Base-by-base conservation (phyloP, 495 filamentous ascomycete genomes). In the Delitschia confertaspora region DNA sequence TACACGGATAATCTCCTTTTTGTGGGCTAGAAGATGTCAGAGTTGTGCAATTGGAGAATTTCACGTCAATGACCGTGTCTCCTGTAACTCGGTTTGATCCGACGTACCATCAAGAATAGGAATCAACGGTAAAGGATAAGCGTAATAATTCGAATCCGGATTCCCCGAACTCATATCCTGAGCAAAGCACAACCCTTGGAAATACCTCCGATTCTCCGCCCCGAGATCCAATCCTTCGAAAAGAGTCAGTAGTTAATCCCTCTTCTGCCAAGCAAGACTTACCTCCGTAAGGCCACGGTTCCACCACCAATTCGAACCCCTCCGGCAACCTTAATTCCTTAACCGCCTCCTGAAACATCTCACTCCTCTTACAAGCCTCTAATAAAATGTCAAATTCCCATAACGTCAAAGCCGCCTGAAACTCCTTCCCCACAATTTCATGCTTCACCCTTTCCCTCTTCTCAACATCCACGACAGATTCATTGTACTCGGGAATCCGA, bases 221-320 rank as follows among this genome's bases (percentile, higher is more conserved):
- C 62, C 64, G 16, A 62, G 49, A 41, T 81, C 78, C 25, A 72
- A 66, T 2, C 77, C 75, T 7, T 79, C 80, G 56, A 82, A 83
- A 3, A 77, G 78, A 77, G 32, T 45, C 10, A 14, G 20, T 10
- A 14, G 8, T 42, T 31, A 42, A 14, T 38, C 37, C 16, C n/a
- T n/a, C n/a, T n/a, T n/a, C n/a, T n/a, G n/a, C n/a, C n/a, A n/a
- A n/a, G n/a, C n/a, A n/a, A n/a, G n/a, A n/a, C n/a, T n/a, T n/a
- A n/a, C n/a, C n/a, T n/a, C n/a, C n/a, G n/a, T n/a, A n/a, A n/a
- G n/a, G 38, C 42, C 79, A 83, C 14, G 78, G 79, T 64, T 82
- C 79, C 55, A 82, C 80, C 40, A 79, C 69, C 25, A 83, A 65
- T 42, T 70, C 68, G 37, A 81, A 78, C 29, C 75, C 72, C 24